Conservation (phyloP, 768 basidiomycete genomes). For the Sistotremastrum niveocremeum region DNA sequence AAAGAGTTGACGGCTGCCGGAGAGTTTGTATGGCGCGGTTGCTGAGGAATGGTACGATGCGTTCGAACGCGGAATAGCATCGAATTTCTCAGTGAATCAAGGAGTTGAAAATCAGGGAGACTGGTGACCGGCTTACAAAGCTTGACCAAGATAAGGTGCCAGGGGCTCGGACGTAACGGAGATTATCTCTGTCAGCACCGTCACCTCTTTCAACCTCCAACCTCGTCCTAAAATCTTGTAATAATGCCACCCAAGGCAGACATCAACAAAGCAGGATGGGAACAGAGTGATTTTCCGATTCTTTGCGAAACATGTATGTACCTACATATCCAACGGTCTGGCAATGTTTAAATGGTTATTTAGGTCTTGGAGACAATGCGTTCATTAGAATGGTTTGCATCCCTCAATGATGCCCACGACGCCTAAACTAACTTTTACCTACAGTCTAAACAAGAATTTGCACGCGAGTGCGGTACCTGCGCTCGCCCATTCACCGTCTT, state of each 20-base stretch:
- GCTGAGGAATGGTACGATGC: too few relatives aligned
- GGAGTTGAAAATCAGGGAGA: too few relatives aligned
- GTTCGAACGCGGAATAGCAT: too few relatives aligned
- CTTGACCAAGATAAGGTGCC: too few relatives aligned
- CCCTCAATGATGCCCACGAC: not conserved
- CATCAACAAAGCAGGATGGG: conserved; percentile 91
- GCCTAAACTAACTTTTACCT: not conserved
- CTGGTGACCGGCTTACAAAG: too few relatives aligned
- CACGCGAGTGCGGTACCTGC: conserved; percentile 93
- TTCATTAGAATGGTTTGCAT: conserved; percentile 79
- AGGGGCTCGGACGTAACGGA: too few relatives aligned
- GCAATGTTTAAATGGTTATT: conserved; percentile 2
- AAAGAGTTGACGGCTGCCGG: too few relatives aligned
- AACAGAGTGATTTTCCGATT: conserved; percentile 87
- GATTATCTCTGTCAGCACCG: not conserved
- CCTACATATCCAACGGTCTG: conserved; percentile 2
- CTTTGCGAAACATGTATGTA: conserved; percentile 82
- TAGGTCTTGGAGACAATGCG: conserved; percentile 79
- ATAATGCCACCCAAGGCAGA: conserved; percentile 72
- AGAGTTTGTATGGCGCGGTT: too few relatives aligned
- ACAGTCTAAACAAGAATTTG: conserved; percentile 95
- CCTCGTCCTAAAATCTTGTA: not conserved
- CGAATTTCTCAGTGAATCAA: too few relatives aligned
- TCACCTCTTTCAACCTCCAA: not conserved
- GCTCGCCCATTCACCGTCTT: conserved; percentile 95